Evolutionary conservation across 192 early-diverging fungal genomes (phyloP).

Genomic region (Backusella morwellensis): DNA sequence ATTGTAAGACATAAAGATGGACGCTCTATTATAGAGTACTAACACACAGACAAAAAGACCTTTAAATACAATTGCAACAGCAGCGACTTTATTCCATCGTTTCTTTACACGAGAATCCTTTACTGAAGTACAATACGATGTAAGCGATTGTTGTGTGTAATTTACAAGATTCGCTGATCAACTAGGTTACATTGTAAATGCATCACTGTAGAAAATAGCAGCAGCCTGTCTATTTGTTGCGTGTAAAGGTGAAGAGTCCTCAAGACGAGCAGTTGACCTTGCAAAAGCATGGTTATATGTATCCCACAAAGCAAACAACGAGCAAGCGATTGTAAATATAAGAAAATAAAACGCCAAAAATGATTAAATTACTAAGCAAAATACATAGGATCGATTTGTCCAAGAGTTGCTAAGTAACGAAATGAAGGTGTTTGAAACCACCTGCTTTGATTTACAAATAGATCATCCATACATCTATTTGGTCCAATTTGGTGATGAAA

Average conservation of each 20-base stretch:
- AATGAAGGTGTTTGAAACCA: not conserved
- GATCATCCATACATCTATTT: not conserved
- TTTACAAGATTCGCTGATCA: not conserved
- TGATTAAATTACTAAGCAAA: too few species aligned
- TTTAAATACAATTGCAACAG: not conserved
- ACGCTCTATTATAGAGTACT: too few species aligned
- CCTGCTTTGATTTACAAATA: not conserved
- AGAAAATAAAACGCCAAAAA: too few species aligned
- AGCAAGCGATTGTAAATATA: not conserved
- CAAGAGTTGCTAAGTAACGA: not conserved
- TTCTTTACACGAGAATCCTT: constrained; percentile 3
- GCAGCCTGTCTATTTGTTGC: not conserved
- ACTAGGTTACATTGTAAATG: not conserved
- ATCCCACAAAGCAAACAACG: not conserved
- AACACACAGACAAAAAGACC: not conserved
- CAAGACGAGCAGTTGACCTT: not conserved
- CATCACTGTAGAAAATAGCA: not conserved
- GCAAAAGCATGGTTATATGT: not conserved
- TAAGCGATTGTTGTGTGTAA: not conserved
- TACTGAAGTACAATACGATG: not conserved
- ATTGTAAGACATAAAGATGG: not conserved
- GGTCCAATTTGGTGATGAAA: not conserved
- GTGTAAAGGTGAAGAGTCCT: not conserved
- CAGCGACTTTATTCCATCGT: not conserved
- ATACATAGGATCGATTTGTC: not conserved